Percentiles rank a stretch among this genome's conserved stretches.
Evolutionary conservation across 139 green algal species (phyloP).

Genomic region (Closterium sp.): DNA sequence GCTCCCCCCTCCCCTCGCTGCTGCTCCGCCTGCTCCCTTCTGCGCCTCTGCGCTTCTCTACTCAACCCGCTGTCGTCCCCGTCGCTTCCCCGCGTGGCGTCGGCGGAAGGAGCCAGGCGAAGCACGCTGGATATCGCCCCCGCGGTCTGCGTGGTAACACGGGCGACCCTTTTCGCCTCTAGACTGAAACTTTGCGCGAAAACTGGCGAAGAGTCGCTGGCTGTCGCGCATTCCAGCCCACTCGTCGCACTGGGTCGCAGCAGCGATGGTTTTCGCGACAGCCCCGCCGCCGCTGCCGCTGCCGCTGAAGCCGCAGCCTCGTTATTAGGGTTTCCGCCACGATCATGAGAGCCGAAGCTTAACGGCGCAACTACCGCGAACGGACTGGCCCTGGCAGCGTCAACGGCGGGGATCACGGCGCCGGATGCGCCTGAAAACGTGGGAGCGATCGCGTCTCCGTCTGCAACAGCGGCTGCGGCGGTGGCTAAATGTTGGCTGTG

Average conservation of each 20-base stretch:
- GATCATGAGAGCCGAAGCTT: not conserved
- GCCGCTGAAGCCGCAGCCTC: not conserved
- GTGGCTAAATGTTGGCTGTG: not conserved
- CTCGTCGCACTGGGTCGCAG: not conserved
- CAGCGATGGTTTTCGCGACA: not conserved
- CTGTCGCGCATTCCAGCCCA: not conserved
- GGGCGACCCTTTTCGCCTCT: not conserved
- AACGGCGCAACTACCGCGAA: not conserved
- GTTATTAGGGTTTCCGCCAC: not conserved
- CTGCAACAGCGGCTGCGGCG: not conserved
- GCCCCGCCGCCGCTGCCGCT: too few species aligned
- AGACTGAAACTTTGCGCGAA: not conserved
- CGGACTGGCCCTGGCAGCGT: not conserved
- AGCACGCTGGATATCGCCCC: not conserved
- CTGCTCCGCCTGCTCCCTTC: not conserved
- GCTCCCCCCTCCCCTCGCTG: not conserved
- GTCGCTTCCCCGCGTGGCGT: not conserved
- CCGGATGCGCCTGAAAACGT: not conserved
- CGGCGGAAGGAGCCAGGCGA: not conserved
- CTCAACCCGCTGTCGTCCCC: not conserved
- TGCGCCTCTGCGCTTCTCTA: not conserved
- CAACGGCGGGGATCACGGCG: not conserved
- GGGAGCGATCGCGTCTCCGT: not conserved
- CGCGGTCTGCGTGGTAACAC: not conserved
- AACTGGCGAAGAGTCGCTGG: not conserved